These are phyloP conservation scores for Ceratocystis albifundus DNA, from an alignment of 2,329 filamentous ascomycete species.

Conservation along the genomic window DNA sequence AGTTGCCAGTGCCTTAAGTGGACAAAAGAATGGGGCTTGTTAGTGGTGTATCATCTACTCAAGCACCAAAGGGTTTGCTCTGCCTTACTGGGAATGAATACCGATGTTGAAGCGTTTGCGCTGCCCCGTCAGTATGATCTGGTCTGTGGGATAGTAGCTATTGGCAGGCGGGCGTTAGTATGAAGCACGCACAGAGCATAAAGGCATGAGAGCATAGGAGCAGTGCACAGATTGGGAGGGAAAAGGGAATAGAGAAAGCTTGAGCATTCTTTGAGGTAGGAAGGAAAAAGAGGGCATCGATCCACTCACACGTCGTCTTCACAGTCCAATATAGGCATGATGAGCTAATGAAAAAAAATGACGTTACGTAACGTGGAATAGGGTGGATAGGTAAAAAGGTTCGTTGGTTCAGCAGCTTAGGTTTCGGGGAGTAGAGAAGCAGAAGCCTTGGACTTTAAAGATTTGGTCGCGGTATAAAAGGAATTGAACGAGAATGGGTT, in stretches of 20 bases:
- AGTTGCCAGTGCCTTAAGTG: constrained; percentile 66
- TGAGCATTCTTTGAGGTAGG: not conserved
- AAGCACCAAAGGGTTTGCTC: not conserved
- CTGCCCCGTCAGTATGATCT: constrained; percentile 47
- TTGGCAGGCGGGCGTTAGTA: constrained; percentile 14
- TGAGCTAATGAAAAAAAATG: not conserved
- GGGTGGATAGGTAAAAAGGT: not conserved
- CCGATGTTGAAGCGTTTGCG: constrained; percentile 57
- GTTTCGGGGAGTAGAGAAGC: too few species aligned
- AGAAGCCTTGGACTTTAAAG: too few species aligned
- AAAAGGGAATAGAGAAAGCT: too few species aligned
- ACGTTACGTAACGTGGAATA: not conserved
- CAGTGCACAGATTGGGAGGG: too few species aligned
- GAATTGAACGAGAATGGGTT: too few species aligned
- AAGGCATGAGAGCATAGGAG: not conserved
- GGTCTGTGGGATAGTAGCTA: constrained; percentile 55
- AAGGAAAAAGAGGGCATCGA: not conserved
- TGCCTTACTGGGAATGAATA: constrained; percentile 52
- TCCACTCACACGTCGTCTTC: constrained; percentile 20
- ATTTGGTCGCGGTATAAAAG: too few species aligned
- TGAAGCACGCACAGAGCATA: not conserved
- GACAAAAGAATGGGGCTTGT: constrained; percentile 1
- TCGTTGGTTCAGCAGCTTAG: not conserved
- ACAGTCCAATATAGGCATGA: constrained; percentile 37
- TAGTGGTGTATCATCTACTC: constrained; percentile 23